phyloP scores from a whole-genome alignment of 2,329 filamentous ascomycete genomes.

The Fusarium sp. region DNA sequence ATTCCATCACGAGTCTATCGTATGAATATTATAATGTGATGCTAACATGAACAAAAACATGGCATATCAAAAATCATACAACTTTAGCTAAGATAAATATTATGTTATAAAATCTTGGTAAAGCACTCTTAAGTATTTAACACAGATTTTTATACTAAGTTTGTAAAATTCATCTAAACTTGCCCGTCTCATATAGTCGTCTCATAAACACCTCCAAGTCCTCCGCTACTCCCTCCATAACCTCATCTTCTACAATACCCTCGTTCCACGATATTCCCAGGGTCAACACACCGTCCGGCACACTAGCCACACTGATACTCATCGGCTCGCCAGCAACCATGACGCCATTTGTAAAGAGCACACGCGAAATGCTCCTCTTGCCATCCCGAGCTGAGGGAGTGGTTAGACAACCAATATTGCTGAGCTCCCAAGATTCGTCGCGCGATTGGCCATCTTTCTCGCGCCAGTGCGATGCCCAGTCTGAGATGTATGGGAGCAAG shows the following conservation, averaged over 20 bases:
- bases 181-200: conserved; percentile 42
- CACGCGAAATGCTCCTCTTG: conserved; percentile 54
- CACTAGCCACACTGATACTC: conserved; percentile 59
- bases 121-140: no score
- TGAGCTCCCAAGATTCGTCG: conserved; percentile 61
- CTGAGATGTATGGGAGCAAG: conserved; percentile 55
- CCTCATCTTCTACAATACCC: conserved; percentile 52
- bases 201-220: conserved; percentile 49
- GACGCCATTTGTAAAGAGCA: conserved; percentile 62
- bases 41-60: background rate
- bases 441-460: conserved; percentile 57
- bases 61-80: no score
- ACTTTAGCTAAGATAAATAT: no score
- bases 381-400: conserved; percentile 12
- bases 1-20: background rate
- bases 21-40: background rate
- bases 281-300: conserved; percentile 54
- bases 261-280: conserved; percentile 63
- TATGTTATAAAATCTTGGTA: no score
- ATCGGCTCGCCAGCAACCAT: conserved; percentile 57
- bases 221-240: conserved; percentile 52
- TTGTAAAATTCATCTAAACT: conserved; percentile 9
- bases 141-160: no score
- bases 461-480: conserved; percentile 57
- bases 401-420: conserved; percentile 62